phyloP scores from a whole-genome alignment of 1,284 basidiomycete genomes.

The Violaceomyces palustris region DNA sequence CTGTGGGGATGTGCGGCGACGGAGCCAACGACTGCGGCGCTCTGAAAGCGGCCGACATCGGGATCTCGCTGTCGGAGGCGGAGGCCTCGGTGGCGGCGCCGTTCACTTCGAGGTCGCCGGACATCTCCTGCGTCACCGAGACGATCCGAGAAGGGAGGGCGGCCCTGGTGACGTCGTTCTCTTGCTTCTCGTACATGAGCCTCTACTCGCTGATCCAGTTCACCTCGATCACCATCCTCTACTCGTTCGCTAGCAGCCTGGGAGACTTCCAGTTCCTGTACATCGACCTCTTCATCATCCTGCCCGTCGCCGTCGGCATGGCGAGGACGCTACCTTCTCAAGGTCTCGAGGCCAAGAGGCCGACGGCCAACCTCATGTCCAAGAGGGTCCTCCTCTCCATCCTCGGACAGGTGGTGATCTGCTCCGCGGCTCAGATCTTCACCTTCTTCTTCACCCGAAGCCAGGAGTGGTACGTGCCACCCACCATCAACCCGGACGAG shows the following conservation, averaged over 20 bases:
- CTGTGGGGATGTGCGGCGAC: constrained; percentile 96
- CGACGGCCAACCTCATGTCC: constrained; percentile 92
- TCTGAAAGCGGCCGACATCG: constrained; percentile 95
- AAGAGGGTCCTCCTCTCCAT: constrained; percentile 92
- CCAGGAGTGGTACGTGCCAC: constrained; percentile 74
- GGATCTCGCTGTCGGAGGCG: constrained; percentile 91
- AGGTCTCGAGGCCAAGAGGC: constrained; percentile 84
- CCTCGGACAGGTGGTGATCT: constrained; percentile 85
- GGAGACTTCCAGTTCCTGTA: constrained; percentile 97
- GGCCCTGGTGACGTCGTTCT: constrained; percentile 93
- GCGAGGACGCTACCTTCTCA: constrained; percentile 88
- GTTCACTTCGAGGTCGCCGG: constrained; percentile 87
- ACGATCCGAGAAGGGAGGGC: constrained; percentile 85
- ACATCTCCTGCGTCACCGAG: constrained; percentile 92
- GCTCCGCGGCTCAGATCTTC: constrained; percentile 76
- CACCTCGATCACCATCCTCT: constrained; percentile 76
- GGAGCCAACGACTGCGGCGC: constrained; percentile 99
- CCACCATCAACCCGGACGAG: constrained; percentile 65
- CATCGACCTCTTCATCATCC: constrained; percentile 95
- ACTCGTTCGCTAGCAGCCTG: constrained; percentile 90
- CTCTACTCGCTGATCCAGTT: constrained; percentile 59
- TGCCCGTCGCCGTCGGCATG: constrained; percentile 91
- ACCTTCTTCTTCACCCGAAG: constrained; percentile 80
- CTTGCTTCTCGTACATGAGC: constrained; percentile 92
- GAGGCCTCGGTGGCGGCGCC: constrained; percentile 99